phyloP scores from a whole-genome alignment of 345 rosid genomes.

The Triadica sebifera region DNA sequence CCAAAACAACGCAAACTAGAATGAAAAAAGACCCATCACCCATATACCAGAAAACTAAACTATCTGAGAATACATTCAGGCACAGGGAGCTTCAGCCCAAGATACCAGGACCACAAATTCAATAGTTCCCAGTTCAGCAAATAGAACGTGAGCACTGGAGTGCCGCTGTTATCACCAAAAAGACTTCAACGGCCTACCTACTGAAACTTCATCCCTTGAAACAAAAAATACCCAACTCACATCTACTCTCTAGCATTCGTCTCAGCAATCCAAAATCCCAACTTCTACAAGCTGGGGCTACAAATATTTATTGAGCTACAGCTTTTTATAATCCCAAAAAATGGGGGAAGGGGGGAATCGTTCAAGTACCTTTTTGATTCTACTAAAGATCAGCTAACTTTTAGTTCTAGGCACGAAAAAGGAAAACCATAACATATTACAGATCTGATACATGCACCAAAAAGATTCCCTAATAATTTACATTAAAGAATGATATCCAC shows the following conservation, averaged over 20 bases:
- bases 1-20: too few relatives aligned
- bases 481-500: conserved; percentile 27
- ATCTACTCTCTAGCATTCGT: conserved; percentile 1
- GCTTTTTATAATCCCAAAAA: neutral
- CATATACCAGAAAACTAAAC: neutral
- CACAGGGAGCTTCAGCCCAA: neutral
- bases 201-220: neutral
- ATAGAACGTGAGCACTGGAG: neutral
- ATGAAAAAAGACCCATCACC: too few relatives aligned
- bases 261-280: conserved; percentile 15
- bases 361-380: neutral
- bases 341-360: too few relatives aligned
- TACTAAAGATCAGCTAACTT: conserved; percentile 1
- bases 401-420: conserved; percentile 5
- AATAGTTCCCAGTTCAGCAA: neutral
- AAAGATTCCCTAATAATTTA: conserved; percentile 30
- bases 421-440: conserved; percentile 9
- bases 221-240: conserved; percentile 26
- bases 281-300: neutral
- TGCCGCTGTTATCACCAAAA: neutral
- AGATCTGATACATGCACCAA: conserved; percentile 26
- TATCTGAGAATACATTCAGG: conserved; percentile 4
- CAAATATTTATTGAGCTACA: neutral
- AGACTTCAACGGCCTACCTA: neutral
- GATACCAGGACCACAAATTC: neutral